phyloP scores from a whole-genome alignment of 2,329 filamentous ascomycete species.

The Cercospora nicotianae region DNA sequence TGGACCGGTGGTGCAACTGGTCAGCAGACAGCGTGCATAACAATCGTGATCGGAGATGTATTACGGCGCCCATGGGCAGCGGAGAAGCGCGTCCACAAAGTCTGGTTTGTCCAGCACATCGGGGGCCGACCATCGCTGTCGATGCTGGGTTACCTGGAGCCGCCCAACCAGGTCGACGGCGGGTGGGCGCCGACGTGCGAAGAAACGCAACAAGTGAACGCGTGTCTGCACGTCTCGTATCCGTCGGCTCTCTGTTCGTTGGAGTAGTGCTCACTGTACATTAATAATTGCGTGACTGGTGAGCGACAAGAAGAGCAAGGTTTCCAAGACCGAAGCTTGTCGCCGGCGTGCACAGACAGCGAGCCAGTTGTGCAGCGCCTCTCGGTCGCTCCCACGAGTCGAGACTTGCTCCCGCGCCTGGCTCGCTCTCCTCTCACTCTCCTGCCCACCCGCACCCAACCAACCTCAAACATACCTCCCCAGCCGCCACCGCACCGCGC shows the following conservation, averaged over 20 bases:
- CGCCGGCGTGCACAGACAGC: background rate
- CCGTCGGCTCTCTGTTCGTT: background rate
- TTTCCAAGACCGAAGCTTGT: slow-evolving; percentile 3
- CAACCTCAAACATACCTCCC: background rate
- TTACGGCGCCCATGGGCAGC: background rate
- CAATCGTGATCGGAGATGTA: background rate
- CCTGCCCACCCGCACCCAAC: background rate
- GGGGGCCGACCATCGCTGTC: background rate
- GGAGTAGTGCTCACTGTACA: background rate
- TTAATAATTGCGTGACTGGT: background rate
- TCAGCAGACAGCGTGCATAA: background rate
- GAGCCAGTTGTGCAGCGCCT: background rate
- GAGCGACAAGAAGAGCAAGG: slow-evolving; percentile 1
- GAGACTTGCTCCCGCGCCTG: background rate
- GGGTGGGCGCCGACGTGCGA: background rate
- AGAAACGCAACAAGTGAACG: background rate
- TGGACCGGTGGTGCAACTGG: background rate
- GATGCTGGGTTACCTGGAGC: background rate
- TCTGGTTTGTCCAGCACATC: background rate
- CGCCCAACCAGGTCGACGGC: background rate
- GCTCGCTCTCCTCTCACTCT: background rate
- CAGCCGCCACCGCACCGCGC: background rate
- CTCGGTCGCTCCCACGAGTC: background rate
- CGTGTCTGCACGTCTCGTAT: background rate
- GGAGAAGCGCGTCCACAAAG: background rate